phyloP scores from a whole-genome alignment of 192 early-diverging fungal genomes.

The Dissophora ornata region DNA sequence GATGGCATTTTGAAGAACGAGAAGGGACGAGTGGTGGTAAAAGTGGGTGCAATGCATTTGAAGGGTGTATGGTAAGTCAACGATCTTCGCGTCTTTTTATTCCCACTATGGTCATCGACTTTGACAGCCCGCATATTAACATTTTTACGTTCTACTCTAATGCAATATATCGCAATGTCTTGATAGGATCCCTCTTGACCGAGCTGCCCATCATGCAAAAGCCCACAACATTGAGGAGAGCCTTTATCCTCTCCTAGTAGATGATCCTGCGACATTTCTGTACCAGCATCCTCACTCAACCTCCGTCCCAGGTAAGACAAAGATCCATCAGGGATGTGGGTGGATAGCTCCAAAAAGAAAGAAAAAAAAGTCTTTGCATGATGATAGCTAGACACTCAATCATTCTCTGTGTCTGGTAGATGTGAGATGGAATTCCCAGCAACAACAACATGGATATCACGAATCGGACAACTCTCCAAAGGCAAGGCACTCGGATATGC shows the following conservation, averaged over 20 bases:
- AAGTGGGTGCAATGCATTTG: slow-evolving; percentile 87
- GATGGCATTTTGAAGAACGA: slow-evolving; percentile 91
- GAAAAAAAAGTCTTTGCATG: too few species aligned
- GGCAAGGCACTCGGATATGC: slow-evolving; percentile 26
- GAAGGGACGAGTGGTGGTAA: slow-evolving; percentile 86
- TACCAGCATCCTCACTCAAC: slow-evolving; percentile 57
- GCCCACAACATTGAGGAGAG: slow-evolving; percentile 74
- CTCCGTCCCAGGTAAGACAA: slow-evolving; percentile 30
- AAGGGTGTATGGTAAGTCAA: slow-evolving; percentile 84
- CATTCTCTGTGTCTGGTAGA: too few species aligned
- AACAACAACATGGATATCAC: slow-evolving; percentile 40
- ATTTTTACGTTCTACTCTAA: too few species aligned
- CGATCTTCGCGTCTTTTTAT: background rate
- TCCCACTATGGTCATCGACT: too few species aligned
- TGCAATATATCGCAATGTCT: too few species aligned
- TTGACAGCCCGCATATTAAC: too few species aligned
- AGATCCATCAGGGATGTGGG: too few species aligned
- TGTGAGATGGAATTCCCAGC: slow-evolving; percentile 39
- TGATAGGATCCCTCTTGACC: slow-evolving; percentile 60
- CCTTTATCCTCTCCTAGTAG: slow-evolving; percentile 81
- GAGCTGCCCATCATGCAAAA: slow-evolving; percentile 73
- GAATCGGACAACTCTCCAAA: slow-evolving; percentile 40
- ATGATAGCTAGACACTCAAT: too few species aligned
- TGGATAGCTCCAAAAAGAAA: too few species aligned
- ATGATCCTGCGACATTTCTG: slow-evolving; percentile 75